Percentiles rank a stretch among this genome's conserved stretches.
Conservation (phyloP, 148 eudicot species). For the Nyssa sinensis region DNA sequence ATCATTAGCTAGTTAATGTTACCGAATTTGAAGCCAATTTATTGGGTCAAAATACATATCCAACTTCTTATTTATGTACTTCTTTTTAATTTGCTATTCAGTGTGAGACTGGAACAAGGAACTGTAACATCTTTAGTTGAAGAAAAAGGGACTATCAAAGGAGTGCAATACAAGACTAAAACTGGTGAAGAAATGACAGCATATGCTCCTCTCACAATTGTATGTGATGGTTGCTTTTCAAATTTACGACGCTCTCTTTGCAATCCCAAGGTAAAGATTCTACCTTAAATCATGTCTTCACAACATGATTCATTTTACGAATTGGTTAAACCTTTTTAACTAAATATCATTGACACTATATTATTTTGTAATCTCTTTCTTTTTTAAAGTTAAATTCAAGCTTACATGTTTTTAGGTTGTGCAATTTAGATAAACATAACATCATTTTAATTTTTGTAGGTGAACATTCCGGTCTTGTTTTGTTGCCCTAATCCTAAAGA, state of each 20-base stretch:
- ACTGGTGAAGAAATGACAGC: constrained; percentile 13
- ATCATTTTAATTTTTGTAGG: background rate
- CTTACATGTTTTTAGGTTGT: no score
- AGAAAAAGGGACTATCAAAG: background rate
- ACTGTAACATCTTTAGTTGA: constrained; percentile 6
- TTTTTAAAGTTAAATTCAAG: no score
- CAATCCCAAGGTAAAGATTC: constrained; percentile 7
- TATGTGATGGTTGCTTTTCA: constrained; percentile 57
- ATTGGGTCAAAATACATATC: no score
- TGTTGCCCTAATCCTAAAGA: constrained; percentile 8
- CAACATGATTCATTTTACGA: no score
- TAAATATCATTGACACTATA: no score
- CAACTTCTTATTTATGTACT: no score
- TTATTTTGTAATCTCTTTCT: no score
- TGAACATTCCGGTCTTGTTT: constrained; percentile 11
- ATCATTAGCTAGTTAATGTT: no score
- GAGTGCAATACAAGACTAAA: constrained; percentile 7
- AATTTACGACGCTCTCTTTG: constrained; percentile 23
- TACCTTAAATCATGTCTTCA: background rate
- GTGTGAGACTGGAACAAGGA: constrained; percentile 19
- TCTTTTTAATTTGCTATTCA: constrained; percentile 6
- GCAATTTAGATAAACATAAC: background rate
- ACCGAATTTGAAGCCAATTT: no score
- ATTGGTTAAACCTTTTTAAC: no score
- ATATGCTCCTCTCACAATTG: constrained; percentile 22